These are phyloP conservation scores for Mortierella sp. DNA, from an alignment of 371 early-diverging fungal genomes.

Conservation along the genomic window DNA sequence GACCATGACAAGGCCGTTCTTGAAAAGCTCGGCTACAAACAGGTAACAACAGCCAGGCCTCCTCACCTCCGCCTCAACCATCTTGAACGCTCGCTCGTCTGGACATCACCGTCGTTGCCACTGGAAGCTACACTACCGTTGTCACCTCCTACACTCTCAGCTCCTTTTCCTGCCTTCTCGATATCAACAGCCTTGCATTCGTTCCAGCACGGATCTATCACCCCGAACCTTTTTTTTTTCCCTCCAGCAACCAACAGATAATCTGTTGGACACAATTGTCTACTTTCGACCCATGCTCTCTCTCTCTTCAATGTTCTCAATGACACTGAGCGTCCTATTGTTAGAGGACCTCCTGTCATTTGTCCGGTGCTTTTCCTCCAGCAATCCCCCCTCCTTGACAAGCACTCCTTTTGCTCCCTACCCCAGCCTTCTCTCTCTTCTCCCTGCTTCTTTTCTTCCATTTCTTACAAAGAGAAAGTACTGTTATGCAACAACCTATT, in stretches of 20 bases:
- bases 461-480: not conserved
- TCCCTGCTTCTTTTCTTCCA: not conserved
- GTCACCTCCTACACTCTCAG: not conserved
- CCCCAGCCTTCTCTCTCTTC: not conserved
- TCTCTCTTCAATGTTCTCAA: not conserved
- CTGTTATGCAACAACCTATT: too few relatives aligned
- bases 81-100: not conserved
- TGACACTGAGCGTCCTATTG: too few relatives aligned
- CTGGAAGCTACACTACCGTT: not conserved
- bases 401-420: not conserved
- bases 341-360: too few relatives aligned
- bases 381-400: too few relatives aligned
- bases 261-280: not conserved
- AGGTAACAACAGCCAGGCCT: conserved; percentile 40
- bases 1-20: conserved; percentile 61
- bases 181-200: too few relatives aligned
- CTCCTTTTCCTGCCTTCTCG: not conserved
- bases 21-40: conserved; percentile 68
- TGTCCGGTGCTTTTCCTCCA: too few relatives aligned
- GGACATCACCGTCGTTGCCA: not conserved
- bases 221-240: too few relatives aligned
- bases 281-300: not conserved
- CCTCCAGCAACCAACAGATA: not conserved
- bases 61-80: not conserved
- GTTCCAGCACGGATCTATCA: too few relatives aligned